Base-by-base conservation (phyloP, 768 basidiomycete species). In the Suillus clintonianus region DNA sequence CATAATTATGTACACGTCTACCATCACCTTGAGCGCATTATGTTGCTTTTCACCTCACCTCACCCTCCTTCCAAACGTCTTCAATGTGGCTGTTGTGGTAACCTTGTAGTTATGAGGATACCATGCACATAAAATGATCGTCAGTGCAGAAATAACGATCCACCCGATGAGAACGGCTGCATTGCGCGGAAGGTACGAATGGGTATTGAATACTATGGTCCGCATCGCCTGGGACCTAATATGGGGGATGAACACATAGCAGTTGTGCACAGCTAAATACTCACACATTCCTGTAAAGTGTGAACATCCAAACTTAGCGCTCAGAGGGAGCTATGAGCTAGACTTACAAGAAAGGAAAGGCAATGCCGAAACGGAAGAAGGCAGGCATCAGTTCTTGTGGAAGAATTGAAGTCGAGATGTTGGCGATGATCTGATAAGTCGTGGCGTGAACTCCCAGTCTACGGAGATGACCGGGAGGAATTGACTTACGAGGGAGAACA, bases 131-230 rank as follows among this genome's bases (percentile, higher is more conserved):
- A 27, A 27, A 27, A 27, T 27, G 27, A 69, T 50, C 30, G 71
- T 74, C 34, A 59, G 47, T 53, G 67, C 66, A 5, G 73, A 74
- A 27, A 72, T 47, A 36, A 65, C 36, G 42, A 74, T 68, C 77
- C 78, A 79, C 4, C 64, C 75, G 57, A 78, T 19, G 51, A 78
- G 70, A 24, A 79, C 74, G 15, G 71, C 78, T 17, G 71, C 73
- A 63, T 76, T 75, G n/a, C 59, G 69, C 11, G 72, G 76, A 13
- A 78, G 68, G 32, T 69, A 64, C 47, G 68, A 68, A 45, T 70
- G 64, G 27, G 77, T 78, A 66, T 77, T 66, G 73, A 79, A 79
- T 48, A 78, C 65, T 63, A 79, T 74, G 24, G 73, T 74, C 36
- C 77, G 73, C 11, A 77, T 68, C 0, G 77, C 77, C 47, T 71